Conservation (phyloP, 768 basidiomycete genomes). For the Strobilomyces dryophilus region DNA sequence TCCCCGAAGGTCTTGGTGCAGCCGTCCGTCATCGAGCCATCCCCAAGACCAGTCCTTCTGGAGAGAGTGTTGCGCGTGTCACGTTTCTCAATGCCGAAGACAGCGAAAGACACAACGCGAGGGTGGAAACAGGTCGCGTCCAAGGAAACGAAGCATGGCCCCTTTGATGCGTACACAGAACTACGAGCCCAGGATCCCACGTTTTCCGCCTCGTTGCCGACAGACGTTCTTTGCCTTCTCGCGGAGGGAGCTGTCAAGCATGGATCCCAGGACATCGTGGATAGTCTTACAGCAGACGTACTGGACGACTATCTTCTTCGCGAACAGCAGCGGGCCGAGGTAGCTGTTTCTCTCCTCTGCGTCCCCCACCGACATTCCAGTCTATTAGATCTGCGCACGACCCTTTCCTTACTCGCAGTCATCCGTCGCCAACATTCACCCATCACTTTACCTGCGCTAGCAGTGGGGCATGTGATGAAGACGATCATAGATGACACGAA, state of each 20-base stretch:
- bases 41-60: conserved; percentile 15
- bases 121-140: conserved; percentile 8
- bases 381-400: conserved; percentile 22
- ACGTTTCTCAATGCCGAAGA: conserved; percentile 24
- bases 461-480: conserved; percentile 18
- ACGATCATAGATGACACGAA: conserved; percentile 18
- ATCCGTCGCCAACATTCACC: conserved; percentile 13
- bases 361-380: conserved; percentile 15
- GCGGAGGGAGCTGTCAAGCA: conserved; percentile 28
- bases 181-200: conserved; percentile 26
- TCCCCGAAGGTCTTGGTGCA: conserved; percentile 6
- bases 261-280: conserved; percentile 33
- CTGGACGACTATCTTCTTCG: conserved; percentile 27
- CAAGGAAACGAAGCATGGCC: conserved; percentile 17
- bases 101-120: conserved; percentile 6
- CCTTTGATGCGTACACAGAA: conserved; percentile 27
- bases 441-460: conserved; percentile 9
- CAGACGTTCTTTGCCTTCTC: conserved; percentile 26
- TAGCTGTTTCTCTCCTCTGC: conserved; percentile 27
- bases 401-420: conserved; percentile 20
- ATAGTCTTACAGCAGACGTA: conserved; percentile 39
- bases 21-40: not conserved
- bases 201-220: conserved; percentile 21
- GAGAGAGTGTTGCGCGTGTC: conserved; percentile 27
- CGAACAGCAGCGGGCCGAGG: conserved; percentile 17